phyloP scores from a whole-genome alignment of 768 basidiomycete genomes.

The Mycena metata region DNA sequence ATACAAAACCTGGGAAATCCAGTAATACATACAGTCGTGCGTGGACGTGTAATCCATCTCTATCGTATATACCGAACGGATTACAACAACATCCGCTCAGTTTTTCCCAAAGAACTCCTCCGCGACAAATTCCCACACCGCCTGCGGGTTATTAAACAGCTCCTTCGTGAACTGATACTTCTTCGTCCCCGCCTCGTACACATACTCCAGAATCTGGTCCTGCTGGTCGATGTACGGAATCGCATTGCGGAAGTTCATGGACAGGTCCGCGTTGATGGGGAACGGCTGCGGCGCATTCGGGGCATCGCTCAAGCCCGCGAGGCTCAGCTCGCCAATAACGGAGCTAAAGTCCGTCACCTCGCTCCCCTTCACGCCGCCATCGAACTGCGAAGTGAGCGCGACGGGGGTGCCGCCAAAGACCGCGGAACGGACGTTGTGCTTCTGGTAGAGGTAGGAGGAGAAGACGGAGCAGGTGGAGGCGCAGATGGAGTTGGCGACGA shows the following conservation, averaged over 20 bases:
- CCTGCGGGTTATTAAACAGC: slow-evolving; percentile 30
- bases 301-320: slow-evolving; percentile 27
- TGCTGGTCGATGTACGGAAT: slow-evolving; percentile 29
- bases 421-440: slow-evolving; percentile 29
- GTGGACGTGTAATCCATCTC: too few relatives aligned
- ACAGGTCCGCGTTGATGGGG: slow-evolving; percentile 29
- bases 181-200: slow-evolving; percentile 29
- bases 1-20: too few relatives aligned
- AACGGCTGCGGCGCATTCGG: slow-evolving; percentile 33
- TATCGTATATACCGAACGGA: too few relatives aligned
- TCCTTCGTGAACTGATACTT: slow-evolving; percentile 36
- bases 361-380: slow-evolving; percentile 37
- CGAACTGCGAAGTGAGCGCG: slow-evolving; percentile 25
- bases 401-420: slow-evolving; percentile 35
- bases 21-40: too few relatives aligned
- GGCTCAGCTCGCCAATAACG: slow-evolving; percentile 25
- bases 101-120: slow-evolving; percentile 31
- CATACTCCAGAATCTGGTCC: slow-evolving; percentile 31
- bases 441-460: slow-evolving; percentile 29
- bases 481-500: slow-evolving; percentile 37
- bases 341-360: slow-evolving; percentile 29
- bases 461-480: slow-evolving; percentile 32
- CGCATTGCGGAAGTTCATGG: slow-evolving; percentile 35
- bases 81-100: too few relatives aligned
- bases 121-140: slow-evolving; percentile 37